Evolutionary conservation across 106 monocot species (phyloP), one percentile per base, ranked within the genome.

Genomic region (Phalaenopsis aphrodite): DNA sequence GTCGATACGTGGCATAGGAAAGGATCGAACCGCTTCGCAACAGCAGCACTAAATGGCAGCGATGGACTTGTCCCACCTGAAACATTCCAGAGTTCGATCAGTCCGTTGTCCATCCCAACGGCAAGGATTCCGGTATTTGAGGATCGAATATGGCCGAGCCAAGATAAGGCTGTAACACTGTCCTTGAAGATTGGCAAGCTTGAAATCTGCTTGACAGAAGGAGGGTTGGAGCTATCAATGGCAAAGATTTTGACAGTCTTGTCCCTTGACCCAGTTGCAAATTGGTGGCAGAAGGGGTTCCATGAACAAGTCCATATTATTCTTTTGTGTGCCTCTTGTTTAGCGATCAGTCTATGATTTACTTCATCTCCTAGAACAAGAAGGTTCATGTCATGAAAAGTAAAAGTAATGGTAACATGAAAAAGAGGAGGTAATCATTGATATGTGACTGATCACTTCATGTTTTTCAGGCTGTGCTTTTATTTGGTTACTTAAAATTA

Each of bases 251-350:
- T 97, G 12, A 97, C 94, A 30, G 85, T 89, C 78, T 91, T 99
- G 85, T 95, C 98, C 84, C 99, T 89, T 18, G 99, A 95, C 45
- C 99, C 95, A 36, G 92, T 98, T 8, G 98, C 94, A 81, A 98
- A 98, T 82, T 98, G 86, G 81, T 94, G 85, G 23, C 80, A 55
- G 30, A 88, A 87, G 47, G 95, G 95, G 72, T 93, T 99, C 99
- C 99, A 99, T 47, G 95, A 86, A 36, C 99, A 95, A 57, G 95
- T 85, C 99, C 99, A 99, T 84, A 95, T 99, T 82, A 99, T 99
- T 90, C 99, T 93, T 82, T 95, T 99, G 83, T 99, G 96, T 0
- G 90, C 91, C 80, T 94, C 94, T 6, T 84, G 88, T 81, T 90
- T 86, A 1, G 83, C 87, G 38, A 94, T 77, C 47, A 92, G 72